Percentiles rank a stretch among this genome's conserved stretches.
These are phyloP conservation scores for Ophiostoma populinum DNA, from an alignment of 2,329 filamentous ascomycete species.

Conservation along the genomic window DNA sequence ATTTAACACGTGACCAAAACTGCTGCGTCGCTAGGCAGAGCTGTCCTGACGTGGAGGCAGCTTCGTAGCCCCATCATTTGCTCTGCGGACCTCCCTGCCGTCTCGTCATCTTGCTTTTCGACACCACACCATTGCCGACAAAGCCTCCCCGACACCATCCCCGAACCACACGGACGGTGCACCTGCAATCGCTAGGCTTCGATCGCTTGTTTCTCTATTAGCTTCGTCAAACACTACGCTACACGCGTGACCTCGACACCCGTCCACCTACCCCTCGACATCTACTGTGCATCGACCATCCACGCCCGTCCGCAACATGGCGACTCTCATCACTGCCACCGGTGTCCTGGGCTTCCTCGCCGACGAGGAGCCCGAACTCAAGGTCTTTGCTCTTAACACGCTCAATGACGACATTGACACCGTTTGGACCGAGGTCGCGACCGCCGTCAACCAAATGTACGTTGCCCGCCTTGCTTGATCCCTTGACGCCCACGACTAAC, in stretches of 20 bases:
- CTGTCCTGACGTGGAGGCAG: conserved; percentile 3
- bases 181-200: too few species aligned
- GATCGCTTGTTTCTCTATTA: too few species aligned
- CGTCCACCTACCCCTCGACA: not conserved
- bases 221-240: too few species aligned
- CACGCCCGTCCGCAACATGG: conserved; percentile 58
- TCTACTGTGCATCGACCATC: not conserved
- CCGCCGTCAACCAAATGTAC: conserved; percentile 83
- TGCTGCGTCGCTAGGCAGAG: conserved; percentile 3
- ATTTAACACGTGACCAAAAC: not conserved
- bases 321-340: conserved; percentile 82
- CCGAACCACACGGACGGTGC: too few species aligned
- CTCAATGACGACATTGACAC: conserved; percentile 94
- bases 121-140: not conserved
- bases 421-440: conserved; percentile 93
- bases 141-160: too few species aligned
- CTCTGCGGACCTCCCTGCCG: not conserved
- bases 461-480: conserved; percentile 4
- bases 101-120: not conserved
- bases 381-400: conserved; percentile 85
- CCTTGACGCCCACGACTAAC: not conserved
- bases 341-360: conserved; percentile 90
- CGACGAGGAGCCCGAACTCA: conserved; percentile 86
- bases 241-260: too few species aligned
- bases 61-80: not conserved